Evolutionary conservation across 2,329 filamentous ascomycete species (phyloP), one percentile per base, ranked within the genome.

Genomic region (Ambrosiella cleistominuta): DNA sequence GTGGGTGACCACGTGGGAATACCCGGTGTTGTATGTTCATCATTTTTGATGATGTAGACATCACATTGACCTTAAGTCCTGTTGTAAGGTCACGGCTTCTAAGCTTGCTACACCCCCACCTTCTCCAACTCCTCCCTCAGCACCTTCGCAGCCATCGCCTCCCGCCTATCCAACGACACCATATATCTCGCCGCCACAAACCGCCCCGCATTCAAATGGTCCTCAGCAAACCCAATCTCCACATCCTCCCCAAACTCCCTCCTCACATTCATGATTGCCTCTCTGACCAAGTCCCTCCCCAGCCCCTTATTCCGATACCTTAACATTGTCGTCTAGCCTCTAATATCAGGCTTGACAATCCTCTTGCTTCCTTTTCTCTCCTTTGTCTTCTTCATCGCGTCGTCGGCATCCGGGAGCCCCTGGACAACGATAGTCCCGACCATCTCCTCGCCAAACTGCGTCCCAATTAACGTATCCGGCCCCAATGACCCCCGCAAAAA

Each of bases 251-350:
- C 57, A 40, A 53, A 54, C 27, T 51, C 52, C 27, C 15, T 36
- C 6, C 35, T 39, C 15, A 36, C 57, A 49, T 44, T 17, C 39
- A 44, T 17, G 13, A 58, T 54, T 17, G 50, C 57, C 35, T 55
- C 19, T 4, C 38, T 13, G 36, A 95, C 70, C 68, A 95, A 69
- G 51, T 82, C 84, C 2, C 74, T 75, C 0, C 88, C 88, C 7
- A 93, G 73, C 0, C 88, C 87, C 60, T 79, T 79, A 36, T 77
- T 72, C 17, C 88, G 76, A 68, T 88, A 93, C 63, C 76, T 75
- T 54, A 82, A 69, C 67, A 75, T 77, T 0, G 89, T 86, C 1
- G 88, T 90, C 88, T 88, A 95, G 2, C 84, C 88, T 13, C 85
- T 79, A 56, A 95, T 81, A 12, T 54, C 51, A 2, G 44, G 42